phyloP scores from a whole-genome alignment of 1,139 yeast genomes.

The Candida sp. region DNA sequence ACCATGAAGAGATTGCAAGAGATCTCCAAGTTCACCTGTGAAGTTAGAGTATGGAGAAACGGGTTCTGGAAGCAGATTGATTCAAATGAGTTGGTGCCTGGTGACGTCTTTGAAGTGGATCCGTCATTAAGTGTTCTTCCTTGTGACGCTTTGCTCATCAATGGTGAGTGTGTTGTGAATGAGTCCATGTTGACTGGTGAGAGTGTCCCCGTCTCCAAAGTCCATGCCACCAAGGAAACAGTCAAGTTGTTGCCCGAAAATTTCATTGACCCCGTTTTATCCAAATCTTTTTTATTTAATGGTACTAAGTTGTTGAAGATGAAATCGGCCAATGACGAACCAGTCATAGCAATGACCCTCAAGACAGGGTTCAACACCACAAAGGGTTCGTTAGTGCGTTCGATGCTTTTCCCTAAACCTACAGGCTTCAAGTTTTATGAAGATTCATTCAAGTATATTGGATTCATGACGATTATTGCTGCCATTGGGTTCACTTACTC shows the following conservation, averaged over 20 bases:
- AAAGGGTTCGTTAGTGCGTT: slow-evolving; percentile 92
- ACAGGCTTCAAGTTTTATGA: slow-evolving; percentile 91
- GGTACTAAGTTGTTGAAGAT: slow-evolving; percentile 92
- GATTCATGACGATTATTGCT: slow-evolving; percentile 91
- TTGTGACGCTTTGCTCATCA: slow-evolving; percentile 83
- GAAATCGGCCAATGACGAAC: slow-evolving; percentile 65
- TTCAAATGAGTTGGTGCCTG: slow-evolving; percentile 91
- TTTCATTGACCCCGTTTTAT: slow-evolving; percentile 66
- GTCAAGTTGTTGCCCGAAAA: slow-evolving; percentile 58
- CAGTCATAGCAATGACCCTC: slow-evolving; percentile 86
- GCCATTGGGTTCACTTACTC: slow-evolving; percentile 82
- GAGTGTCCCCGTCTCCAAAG: slow-evolving; percentile 93
- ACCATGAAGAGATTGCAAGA: slow-evolving; percentile 76
- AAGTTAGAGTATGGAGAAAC: slow-evolving; percentile 89
- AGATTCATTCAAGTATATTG: slow-evolving; percentile 95
- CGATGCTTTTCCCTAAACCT: slow-evolving; percentile 97
- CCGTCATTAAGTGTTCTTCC: slow-evolving; percentile 79
- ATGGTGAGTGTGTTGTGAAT: slow-evolving; percentile 94
- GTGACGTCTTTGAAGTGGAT: slow-evolving; percentile 93
- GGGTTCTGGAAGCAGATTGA: slow-evolving; percentile 90
- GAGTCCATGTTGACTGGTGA: slow-evolving; percentile 98
- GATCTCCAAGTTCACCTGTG: slow-evolving; percentile 75
- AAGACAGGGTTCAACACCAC: slow-evolving; percentile 96
- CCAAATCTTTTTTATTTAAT: slow-evolving; percentile 78
- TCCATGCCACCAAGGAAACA: slow-evolving; percentile 66